These are phyloP conservation scores for Synchytrium microbalum DNA, from an alignment of 371 early-diverging fungal species.

Conservation along the genomic window DNA sequence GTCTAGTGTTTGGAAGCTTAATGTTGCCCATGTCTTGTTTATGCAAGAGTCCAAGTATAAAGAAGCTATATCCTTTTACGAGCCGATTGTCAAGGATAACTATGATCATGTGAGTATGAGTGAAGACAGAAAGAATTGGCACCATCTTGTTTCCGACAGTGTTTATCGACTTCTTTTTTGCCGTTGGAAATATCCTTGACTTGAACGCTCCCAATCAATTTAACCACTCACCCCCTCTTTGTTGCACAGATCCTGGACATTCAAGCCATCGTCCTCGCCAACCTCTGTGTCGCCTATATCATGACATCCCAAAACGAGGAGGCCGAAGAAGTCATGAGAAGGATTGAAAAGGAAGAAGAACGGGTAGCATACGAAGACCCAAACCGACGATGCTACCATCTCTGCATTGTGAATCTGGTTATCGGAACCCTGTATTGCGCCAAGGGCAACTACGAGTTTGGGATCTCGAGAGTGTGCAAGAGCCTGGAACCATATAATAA, in stretches of 20 bases:
- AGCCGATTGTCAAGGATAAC: constrained; percentile 45
- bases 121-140: background rate
- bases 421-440: constrained; percentile 55
- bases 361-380: constrained; percentile 44
- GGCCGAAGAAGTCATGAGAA: constrained; percentile 49
- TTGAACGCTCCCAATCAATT: background rate
- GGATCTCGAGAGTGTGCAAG: constrained; percentile 46
- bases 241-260: constrained; percentile 43
- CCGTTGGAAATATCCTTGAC: background rate
- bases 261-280: constrained; percentile 48
- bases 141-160: background rate
- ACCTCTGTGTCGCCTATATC: constrained; percentile 50
- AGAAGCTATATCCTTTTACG: constrained; percentile 50
- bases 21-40: constrained; percentile 50
- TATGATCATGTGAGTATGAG: constrained; percentile 38
- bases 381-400: constrained; percentile 37
- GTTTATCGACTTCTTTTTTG: constrained; percentile 4
- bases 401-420: constrained; percentile 50
- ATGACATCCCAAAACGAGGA: constrained; percentile 53
- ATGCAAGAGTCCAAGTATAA: constrained; percentile 55
- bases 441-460: constrained; percentile 54
- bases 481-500: constrained; percentile 47
- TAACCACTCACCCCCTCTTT: too few species aligned
- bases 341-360: constrained; percentile 51
- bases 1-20: constrained; percentile 47